phyloP scores from a whole-genome alignment of 176 grass and related monocot species.

The Bonia amplexicaulis region DNA sequence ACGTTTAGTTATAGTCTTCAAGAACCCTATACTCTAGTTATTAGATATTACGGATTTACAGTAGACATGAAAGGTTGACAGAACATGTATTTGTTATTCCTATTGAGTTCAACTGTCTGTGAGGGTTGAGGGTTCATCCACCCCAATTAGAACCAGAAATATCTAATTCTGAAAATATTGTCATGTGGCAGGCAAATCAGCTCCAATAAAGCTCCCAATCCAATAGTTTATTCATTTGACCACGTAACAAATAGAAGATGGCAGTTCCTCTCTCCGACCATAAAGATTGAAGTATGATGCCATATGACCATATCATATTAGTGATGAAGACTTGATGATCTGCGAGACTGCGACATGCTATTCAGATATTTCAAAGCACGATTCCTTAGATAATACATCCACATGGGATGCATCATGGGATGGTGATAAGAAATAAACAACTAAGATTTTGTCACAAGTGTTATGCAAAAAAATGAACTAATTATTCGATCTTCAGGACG shows the following conservation, averaged over 20 bases:
- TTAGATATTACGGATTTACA: neutral
- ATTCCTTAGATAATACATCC: neutral
- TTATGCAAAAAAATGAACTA: neutral
- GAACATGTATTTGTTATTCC: neutral
- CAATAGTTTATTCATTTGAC: neutral
- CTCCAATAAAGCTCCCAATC: neutral
- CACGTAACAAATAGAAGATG: neutral
- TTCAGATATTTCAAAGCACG: neutral
- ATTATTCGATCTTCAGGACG: neutral
- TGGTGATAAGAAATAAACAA: neutral
- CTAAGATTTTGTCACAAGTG: neutral
- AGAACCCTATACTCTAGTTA: conserved; percentile 1
- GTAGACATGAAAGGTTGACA: neutral
- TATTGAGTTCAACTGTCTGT: neutral
- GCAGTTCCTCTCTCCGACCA: neutral
- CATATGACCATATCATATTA: neutral
- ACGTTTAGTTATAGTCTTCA: neutral
- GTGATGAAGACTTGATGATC: neutral
- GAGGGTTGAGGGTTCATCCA: neutral
- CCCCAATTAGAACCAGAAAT: neutral
- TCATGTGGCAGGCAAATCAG: neutral
- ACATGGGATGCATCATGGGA: neutral
- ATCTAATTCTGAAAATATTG: neutral
- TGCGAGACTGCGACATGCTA: neutral
- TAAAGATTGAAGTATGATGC: neutral